A percentile compares a stretch with the other conserved stretches of the same genome.
phyloP scores from a whole-genome alignment of 257 asterid genomes.

The Thymus mandschuricus region DNA sequence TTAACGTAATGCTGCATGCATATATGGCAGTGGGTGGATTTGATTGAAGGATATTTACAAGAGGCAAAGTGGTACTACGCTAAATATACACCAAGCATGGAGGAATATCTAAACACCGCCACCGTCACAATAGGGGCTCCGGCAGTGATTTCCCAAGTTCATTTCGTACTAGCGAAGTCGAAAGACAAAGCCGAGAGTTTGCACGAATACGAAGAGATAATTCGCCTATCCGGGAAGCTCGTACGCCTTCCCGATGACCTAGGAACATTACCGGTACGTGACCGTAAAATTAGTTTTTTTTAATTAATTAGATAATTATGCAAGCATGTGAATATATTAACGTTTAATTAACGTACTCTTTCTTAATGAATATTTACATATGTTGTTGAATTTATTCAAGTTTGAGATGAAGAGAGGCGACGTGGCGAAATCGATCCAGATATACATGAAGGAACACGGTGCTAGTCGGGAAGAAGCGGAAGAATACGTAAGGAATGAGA shows the following conservation, averaged over 20 bases:
- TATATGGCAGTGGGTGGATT: conserved; percentile 39
- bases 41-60: conserved; percentile 31
- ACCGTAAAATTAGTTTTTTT: neutral
- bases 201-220: conserved; percentile 22
- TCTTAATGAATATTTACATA: neutral
- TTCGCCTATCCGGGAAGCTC: neutral
- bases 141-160: conserved; percentile 34
- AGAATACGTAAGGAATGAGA: conserved; percentile 10
- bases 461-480: conserved; percentile 31
- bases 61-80: conserved; percentile 48
- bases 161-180: conserved; percentile 33
- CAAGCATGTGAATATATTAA: too few species aligned
- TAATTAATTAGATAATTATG: too few species aligned
- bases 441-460: conserved; percentile 47
- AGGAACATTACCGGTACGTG: neutral
- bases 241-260: neutral
- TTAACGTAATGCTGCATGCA: neutral
- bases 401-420: conserved; percentile 37
- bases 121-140: conserved; percentile 45
- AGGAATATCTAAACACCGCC: conserved; percentile 48
- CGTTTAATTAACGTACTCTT: too few species aligned
- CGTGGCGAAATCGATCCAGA: conserved; percentile 38
- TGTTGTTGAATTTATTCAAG: neutral
- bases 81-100: conserved; percentile 38
- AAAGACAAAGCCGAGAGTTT: conserved; percentile 31